These are phyloP conservation scores for Gymnopilus dilepis DNA, from an alignment of 768 basidiomycete genomes.

Conservation along the genomic window DNA sequence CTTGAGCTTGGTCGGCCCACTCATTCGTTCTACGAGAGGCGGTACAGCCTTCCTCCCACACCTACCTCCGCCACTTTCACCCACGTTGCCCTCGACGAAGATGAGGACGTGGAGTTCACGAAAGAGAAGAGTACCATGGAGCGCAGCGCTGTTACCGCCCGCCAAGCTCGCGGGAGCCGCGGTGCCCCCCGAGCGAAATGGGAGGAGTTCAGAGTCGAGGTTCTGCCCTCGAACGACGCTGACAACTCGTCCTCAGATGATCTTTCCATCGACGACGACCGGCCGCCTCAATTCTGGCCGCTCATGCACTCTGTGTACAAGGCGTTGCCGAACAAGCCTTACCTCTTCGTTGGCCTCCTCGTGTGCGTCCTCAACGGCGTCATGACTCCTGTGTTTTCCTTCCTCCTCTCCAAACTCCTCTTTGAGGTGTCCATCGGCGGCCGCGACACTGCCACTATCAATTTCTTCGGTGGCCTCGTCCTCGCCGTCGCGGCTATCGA, in stretches of 20 bases:
- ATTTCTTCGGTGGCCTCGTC: slow-evolving; percentile 72
- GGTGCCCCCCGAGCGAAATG: slow-evolving; percentile 29
- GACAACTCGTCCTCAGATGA: slow-evolving; percentile 7
- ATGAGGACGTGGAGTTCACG: background rate
- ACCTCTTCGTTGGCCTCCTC: slow-evolving; percentile 77
- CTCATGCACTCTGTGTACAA: slow-evolving; percentile 66
- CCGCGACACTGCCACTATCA: slow-evolving; percentile 61
- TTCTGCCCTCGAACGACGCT: slow-evolving; percentile 27
- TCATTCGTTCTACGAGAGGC: slow-evolving; percentile 37
- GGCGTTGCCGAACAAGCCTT: slow-evolving; percentile 72
- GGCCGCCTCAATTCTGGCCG: slow-evolving; percentile 44
- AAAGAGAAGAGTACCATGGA: slow-evolving; percentile 13
- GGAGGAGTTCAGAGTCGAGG: slow-evolving; percentile 26
- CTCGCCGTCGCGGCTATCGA: slow-evolving; percentile 78
- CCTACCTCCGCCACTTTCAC: slow-evolving; percentile 40
- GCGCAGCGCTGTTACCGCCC: slow-evolving; percentile 38
- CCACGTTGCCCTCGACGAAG: background rate
- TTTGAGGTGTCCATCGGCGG: slow-evolving; percentile 77
- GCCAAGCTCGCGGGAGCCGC: slow-evolving; percentile 48
- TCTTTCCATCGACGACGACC: slow-evolving; percentile 16
- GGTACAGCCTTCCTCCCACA: slow-evolving; percentile 70
- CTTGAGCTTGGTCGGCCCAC: slow-evolving; percentile 18
- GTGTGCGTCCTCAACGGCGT: slow-evolving; percentile 75
- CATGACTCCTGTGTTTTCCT: slow-evolving; percentile 92
- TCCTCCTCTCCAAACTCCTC: slow-evolving; percentile 81